Base-by-base conservation (phyloP, 306 rosid genomes). In the Sicyos edulis region DNA sequence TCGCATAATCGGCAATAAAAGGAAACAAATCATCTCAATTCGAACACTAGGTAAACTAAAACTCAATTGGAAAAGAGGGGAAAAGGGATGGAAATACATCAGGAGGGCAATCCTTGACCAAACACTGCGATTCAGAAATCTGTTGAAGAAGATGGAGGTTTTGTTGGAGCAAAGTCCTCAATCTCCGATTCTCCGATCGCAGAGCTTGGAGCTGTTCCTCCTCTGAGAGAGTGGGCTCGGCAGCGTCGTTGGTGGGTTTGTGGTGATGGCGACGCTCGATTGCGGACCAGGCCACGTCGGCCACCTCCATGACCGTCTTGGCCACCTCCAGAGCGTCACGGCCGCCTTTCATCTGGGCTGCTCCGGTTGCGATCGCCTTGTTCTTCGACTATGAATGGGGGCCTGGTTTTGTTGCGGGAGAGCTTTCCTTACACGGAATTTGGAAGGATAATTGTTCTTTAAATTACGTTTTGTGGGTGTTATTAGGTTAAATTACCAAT, bases 291-390 rank as follows among this genome's bases (percentile, higher is more conserved):
- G 99, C 96, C 19, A 88, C 95, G 69, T 93, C 99, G 60, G 99
- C 97, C 7, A 93, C 97, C 88, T 93, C 99, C 20, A 93, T 61
- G 74, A 91, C 96, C 72, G 99, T 93, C 82, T 91, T 93, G 19
- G 96, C 95, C 70, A 89, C 85, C 88, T 89, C 87, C 0, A 91
- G 47, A 42, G 97, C 87, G 42, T 78, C 77, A 52, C 37, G 90
- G 56, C 87, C 80, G 54, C 82, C 82, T 91, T 88, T 91, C 79
- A 29, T 61, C 52, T 37, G 19, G 70, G 22, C 49, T 49, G 8
- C 57, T 53, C 15, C 34, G 7, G 20, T 45, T 14, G 65, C 0
- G 16, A 57, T 44, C 70, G 9, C 14, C 50, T 6, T 6, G 16
- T 59, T 59, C 77, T 45, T 74, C 24, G 10, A 59, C 24, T 26